Evolutionary conservation across 2,329 filamentous ascomycete genomes (phyloP), one percentile per base, ranked within the genome.

Genomic region (Colletotrichum agaves): DNA sequence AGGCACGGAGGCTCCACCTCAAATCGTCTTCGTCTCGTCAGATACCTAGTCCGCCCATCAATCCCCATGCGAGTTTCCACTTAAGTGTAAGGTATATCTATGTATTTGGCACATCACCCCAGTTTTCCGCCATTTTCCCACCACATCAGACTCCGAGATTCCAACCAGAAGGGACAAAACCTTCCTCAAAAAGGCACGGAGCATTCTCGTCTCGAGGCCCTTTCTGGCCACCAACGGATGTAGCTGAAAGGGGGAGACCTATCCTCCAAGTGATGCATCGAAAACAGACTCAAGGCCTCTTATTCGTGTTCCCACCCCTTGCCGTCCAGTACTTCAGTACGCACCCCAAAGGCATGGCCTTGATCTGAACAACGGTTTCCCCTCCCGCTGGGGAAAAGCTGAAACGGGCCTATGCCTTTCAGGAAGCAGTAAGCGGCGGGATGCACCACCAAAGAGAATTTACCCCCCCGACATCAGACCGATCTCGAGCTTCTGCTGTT

Each of bases 221-320:
- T 41, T 17, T 41, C 43, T n/a, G 15, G n/a, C 31, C 41, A 15
- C 41, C n/a, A 21, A 21, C 31, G 53, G 43, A 10, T 31, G 33
- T 13, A 52, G 7, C 61, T 23, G 23, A 52, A 17, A 37, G 11
- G 23, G 33, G 27, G 23, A n/a, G n/a, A n/a, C n/a, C n/a, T n/a
- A 43, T 47, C 44, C 6, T 15, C 44, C 61, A 52, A 43, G 35
- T 63, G 44, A 59, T 63, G 35, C 61, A 31, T 13, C 19, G 27
- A 13, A 5, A n/a, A 13, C 35, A n/a, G 10, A 43, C 10, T 8
- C 37, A 10, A 23, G 44, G 21, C 15, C 6, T 53, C 23, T 23
- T 27, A 33, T 17, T 10, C 46, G 15, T 33, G 21, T 39, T 39
- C 37, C 37, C 4, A 39, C 15, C 15, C 44, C 19, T 5, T 13